phyloP scores from a whole-genome alignment of 345 rosid genomes.

The Salix suchowensis region DNA sequence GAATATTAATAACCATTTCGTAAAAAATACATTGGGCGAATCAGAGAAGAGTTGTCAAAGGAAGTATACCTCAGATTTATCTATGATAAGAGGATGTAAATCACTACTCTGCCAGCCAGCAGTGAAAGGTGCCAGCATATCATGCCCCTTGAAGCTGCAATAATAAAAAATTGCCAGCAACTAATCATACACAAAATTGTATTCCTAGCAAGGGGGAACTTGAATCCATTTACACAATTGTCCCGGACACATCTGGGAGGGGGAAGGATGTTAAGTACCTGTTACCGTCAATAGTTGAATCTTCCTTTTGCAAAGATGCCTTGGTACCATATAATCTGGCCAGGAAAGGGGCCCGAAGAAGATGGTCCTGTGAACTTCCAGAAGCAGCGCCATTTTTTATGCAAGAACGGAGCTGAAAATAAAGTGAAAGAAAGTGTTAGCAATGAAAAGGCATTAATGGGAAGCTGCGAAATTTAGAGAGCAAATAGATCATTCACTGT shows the following conservation, averaged over 20 bases:
- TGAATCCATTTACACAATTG: neutral
- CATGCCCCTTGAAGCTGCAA: conserved; percentile 84
- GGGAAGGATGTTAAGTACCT: conserved; percentile 27
- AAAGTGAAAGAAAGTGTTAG: neutral
- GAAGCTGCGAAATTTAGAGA: neutral
- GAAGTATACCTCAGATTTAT: conserved; percentile 67
- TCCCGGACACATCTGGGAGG: neutral
- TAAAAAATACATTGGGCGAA: neutral
- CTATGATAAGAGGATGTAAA: conserved; percentile 70
- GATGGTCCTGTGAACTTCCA: conserved; percentile 28
- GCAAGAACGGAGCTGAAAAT: conserved; percentile 41
- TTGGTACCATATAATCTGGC: conserved; percentile 51
- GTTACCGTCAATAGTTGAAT: conserved; percentile 17
- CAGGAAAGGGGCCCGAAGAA: conserved; percentile 17
- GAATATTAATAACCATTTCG: neutral
- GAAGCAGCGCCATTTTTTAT: conserved; percentile 36
- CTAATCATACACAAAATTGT: neutral
- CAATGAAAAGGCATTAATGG: neutral
- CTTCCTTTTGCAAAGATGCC: conserved; percentile 52
- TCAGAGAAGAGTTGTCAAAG: neutral
- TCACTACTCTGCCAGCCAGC: conserved; percentile 93
- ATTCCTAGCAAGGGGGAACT: neutral
- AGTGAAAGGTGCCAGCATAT: conserved; percentile 97
- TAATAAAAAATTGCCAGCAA: conserved; percentile 10
- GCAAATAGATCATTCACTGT: neutral